Evolutionary conservation across 345 rosid genomes (phyloP).

Genomic region (Brassica nigra): DNA sequence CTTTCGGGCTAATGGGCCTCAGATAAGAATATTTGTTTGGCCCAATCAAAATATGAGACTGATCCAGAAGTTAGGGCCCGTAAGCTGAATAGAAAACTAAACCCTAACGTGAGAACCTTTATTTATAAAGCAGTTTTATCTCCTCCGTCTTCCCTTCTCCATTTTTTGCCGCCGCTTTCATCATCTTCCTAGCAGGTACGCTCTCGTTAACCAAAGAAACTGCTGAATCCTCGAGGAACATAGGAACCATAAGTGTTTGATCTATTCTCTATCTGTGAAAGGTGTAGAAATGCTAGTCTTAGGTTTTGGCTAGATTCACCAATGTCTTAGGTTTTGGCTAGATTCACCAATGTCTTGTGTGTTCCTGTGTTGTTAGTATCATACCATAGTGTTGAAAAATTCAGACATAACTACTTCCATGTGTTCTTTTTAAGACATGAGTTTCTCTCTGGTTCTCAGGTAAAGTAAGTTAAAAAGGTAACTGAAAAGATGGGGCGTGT

Average conservation of each 20-base stretch:
- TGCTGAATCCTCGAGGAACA: not conserved
- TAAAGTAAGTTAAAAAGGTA: not conserved
- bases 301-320: not conserved
- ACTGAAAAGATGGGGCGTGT: slow-evolving; percentile 72
- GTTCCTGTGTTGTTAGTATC: too few species aligned
- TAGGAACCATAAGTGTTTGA: not conserved
- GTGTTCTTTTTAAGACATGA: too few species aligned
- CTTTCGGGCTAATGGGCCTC: not conserved
- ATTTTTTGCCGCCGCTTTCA: not conserved
- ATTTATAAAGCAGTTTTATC: not conserved
- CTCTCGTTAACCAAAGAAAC: not conserved
- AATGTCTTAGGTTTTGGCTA: not conserved
- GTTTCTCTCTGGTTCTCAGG: too few species aligned
- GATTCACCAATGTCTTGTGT: too few species aligned
- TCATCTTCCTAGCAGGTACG: not conserved
- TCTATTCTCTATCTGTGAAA: not conserved
- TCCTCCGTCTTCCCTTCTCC: not conserved
- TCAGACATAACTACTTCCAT: too few species aligned
- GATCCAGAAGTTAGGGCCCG: not conserved
- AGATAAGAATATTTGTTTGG: not conserved
- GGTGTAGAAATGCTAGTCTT: not conserved
- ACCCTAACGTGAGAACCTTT: not conserved
- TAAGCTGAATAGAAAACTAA: not conserved
- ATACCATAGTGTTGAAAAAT: too few species aligned
- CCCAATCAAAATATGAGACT: not conserved